These are phyloP conservation scores for Spergularia marina DNA, from an alignment of 148 eudicot genomes.

Conservation along the genomic window DNA sequence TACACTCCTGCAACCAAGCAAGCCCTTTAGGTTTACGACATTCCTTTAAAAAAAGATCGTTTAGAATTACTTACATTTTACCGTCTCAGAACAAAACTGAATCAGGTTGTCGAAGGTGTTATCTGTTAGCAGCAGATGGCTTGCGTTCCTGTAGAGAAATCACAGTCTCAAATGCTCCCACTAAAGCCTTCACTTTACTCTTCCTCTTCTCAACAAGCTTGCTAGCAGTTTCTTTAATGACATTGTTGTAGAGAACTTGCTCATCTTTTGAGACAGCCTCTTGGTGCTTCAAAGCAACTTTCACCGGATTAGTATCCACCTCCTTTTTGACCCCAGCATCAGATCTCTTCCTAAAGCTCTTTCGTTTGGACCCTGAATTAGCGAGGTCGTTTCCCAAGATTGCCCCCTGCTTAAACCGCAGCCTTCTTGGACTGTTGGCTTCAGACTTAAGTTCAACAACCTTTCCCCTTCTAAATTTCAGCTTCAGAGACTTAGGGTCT, in stretches of 20 bases:
- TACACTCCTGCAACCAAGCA: slow-evolving; percentile 16
- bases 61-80: neutral
- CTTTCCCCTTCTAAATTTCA: slow-evolving; percentile 69
- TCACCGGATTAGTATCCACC: slow-evolving; percentile 28
- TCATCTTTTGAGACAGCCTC: slow-evolving; percentile 67
- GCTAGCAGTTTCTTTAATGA: slow-evolving; percentile 90
- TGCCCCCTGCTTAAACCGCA: slow-evolving; percentile 46
- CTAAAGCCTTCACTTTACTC: slow-evolving; percentile 91
- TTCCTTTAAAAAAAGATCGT: slow-evolving; percentile 2
- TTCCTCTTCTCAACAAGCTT: slow-evolving; percentile 78
- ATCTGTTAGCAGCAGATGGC: slow-evolving; percentile 32
- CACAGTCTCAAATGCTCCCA: slow-evolving; percentile 94
- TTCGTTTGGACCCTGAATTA: slow-evolving; percentile 29
- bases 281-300: slow-evolving; percentile 76
- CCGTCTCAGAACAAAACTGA: neutral
- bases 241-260: slow-evolving; percentile 57
- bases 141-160: slow-evolving; percentile 73
- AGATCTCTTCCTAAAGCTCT: slow-evolving; percentile 33
- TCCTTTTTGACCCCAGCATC: slow-evolving; percentile 21
- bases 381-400: slow-evolving; percentile 28
- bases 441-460: slow-evolving; percentile 51
- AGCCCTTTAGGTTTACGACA: neutral
- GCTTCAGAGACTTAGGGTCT: slow-evolving; percentile 32
- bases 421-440: slow-evolving; percentile 37
- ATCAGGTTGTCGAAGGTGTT: neutral